Evolutionary conservation across 2,329 filamentous ascomycete genomes (phyloP).

Genomic region (Colletotrichum somersetense): DNA sequence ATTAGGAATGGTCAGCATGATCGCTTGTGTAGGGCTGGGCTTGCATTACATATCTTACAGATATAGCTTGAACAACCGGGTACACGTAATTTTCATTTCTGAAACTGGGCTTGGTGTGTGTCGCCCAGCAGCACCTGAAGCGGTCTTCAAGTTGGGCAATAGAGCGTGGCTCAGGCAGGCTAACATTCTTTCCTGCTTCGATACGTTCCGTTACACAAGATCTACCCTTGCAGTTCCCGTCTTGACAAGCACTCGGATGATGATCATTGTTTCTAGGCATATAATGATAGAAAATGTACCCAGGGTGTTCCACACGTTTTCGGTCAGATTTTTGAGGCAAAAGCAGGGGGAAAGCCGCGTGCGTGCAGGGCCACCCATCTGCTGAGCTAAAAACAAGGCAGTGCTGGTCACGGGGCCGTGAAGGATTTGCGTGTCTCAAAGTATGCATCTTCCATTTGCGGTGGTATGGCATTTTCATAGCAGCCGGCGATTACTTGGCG

Average conservation of each 20-base stretch:
- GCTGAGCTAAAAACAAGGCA: slow-evolving; percentile 1
- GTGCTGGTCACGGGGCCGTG: background rate
- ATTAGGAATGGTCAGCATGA: no score
- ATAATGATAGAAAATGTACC: background rate
- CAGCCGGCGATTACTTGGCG: slow-evolving; percentile 13
- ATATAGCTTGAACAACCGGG: no score
- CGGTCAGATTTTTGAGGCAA: background rate
- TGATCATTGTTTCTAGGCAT: background rate
- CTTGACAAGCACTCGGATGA: background rate
- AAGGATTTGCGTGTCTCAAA: slow-evolving; percentile 23
- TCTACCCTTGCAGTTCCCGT: background rate
- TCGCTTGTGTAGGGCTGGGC: background rate
- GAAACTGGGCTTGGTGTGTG: background rate
- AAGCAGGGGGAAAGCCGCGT: background rate
- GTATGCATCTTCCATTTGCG: slow-evolving; percentile 23
- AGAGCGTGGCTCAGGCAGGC: background rate
- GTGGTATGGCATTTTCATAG: slow-evolving; percentile 24
- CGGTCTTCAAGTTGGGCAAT: no score
- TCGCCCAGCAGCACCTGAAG: no score
- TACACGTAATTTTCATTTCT: no score
- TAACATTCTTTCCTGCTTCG: background rate
- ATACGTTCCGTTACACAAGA: background rate
- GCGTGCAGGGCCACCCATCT: no score
- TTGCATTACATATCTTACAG: background rate
- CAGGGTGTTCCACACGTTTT: slow-evolving; percentile 16